Percentiles rank a stretch among this genome's conserved stretches.
Evolutionary conservation across 345 rosid species (phyloP).

Genomic region (Ceriops zippeliana): DNA sequence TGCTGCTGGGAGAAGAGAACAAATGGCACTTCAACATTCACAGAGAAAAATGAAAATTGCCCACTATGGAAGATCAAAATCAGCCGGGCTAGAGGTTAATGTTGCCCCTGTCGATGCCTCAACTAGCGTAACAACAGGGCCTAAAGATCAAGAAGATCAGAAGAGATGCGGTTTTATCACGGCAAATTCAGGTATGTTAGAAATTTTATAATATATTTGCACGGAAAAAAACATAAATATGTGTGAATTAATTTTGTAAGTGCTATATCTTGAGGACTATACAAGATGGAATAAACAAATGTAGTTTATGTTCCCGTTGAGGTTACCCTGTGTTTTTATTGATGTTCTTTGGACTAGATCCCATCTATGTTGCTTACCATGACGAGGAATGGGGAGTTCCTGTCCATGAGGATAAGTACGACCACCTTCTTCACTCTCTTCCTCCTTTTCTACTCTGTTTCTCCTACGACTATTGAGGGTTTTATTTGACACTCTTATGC

Average conservation of each 20-base stretch:
- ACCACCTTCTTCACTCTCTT: not conserved
- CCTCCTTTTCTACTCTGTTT: not conserved
- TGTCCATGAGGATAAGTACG: slow-evolving; percentile 50
- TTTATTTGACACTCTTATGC: not conserved
- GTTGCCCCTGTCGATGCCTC: slow-evolving; percentile 27
- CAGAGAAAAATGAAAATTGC: slow-evolving; percentile 62
- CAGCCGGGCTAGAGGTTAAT: slow-evolving; percentile 44
- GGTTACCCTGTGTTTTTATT: not conserved
- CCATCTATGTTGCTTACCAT: slow-evolving; percentile 56
- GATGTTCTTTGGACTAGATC: slow-evolving; percentile 34
- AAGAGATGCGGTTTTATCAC: slow-evolving; percentile 59
- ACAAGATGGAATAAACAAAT: not conserved
- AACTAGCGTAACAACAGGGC: not conserved
- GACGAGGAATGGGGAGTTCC: slow-evolving; percentile 77
- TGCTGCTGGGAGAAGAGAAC: slow-evolving; percentile 64
- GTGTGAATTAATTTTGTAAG: not conserved
- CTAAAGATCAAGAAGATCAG: slow-evolving; percentile 20
- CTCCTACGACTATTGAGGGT: not conserved
- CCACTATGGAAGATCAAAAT: slow-evolving; percentile 61
- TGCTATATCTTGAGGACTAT: not conserved
- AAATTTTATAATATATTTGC: not conserved
- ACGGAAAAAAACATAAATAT: no score
- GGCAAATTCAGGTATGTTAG: slow-evolving; percentile 44
- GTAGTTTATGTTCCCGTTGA: not conserved
- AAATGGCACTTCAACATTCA: slow-evolving; percentile 53